Conservation (phyloP, 1,284 basidiomycete species). For the Ustilago nuda region DNA sequence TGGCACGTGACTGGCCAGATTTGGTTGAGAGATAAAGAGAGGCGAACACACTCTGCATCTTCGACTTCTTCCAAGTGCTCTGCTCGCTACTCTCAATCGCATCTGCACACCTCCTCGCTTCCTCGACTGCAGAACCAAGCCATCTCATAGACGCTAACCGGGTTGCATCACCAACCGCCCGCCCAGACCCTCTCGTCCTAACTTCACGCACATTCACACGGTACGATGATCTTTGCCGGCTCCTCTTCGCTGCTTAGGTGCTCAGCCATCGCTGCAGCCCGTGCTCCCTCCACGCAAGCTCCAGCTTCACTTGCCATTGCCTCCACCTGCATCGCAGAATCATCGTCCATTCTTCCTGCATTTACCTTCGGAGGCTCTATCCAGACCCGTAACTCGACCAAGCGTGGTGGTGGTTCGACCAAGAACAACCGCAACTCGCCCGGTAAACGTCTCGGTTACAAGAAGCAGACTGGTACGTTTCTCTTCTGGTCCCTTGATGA, state of each 20-base stretch:
- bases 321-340: slow-evolving; percentile 27
- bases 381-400: slow-evolving; percentile 68
- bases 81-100: background rate
- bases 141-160: too few relatives aligned
- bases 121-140: background rate
- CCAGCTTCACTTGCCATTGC: slow-evolving; percentile 57
- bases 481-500: background rate
- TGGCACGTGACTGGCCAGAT: slow-evolving; percentile 31
- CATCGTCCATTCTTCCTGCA: slow-evolving; percentile 40
- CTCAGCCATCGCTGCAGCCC: slow-evolving; percentile 27
- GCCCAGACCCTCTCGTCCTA: background rate
- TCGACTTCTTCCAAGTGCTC: background rate
- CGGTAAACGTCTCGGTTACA: slow-evolving; percentile 67
- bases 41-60: background rate
- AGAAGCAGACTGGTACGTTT: slow-evolving; percentile 56
- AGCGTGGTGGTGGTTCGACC: slow-evolving; percentile 67
- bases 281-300: slow-evolving; percentile 23
- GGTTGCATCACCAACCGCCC: too few relatives aligned
- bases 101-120: background rate
- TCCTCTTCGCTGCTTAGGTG: slow-evolving; percentile 35
- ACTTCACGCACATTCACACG: background rate
- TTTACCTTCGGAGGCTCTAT: slow-evolving; percentile 64
- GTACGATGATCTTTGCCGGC: slow-evolving; percentile 28
- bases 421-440: slow-evolving; percentile 69
- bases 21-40: slow-evolving; percentile 7